Evolutionary conservation across 345 rosid genomes (phyloP).

Genomic region (Rhodamnia argentea): DNA sequence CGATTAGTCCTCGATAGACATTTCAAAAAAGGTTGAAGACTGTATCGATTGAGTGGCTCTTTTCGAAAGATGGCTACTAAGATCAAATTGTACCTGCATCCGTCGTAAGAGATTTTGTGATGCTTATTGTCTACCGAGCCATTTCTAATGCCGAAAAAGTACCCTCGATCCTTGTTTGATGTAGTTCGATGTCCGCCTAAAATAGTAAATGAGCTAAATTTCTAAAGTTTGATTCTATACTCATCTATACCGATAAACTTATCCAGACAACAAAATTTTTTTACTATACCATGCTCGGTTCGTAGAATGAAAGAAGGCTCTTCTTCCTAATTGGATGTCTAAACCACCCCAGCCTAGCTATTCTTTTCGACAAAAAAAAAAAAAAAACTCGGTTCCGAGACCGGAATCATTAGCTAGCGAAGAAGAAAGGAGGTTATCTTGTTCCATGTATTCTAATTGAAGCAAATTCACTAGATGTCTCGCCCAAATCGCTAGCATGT

Average conservation of each 20-base stretch:
- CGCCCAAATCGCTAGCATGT: background rate
- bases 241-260: too few species aligned
- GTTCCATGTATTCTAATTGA: background rate
- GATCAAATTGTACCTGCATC: background rate
- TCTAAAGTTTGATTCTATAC: background rate
- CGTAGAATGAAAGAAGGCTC: background rate
- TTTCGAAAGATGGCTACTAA: background rate
- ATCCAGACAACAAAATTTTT: background rate
- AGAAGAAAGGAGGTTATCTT: background rate
- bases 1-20: too few species aligned
- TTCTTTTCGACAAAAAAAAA: too few species aligned
- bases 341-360: too few species aligned
- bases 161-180: background rate
- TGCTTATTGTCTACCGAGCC: background rate
- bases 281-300: background rate
- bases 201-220: background rate
- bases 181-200: background rate
- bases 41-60: background rate
- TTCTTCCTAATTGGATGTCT: too few species aligned
- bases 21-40: too few species aligned
- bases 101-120: background rate
- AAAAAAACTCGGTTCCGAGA: too few species aligned
- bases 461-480: background rate
- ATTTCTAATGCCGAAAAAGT: background rate
- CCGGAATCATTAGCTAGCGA: background rate